Percentiles rank a stretch among this genome's conserved stretches.
phyloP scores from a whole-genome alignment of 768 basidiomycete genomes.

The Gloeophyllum trabeum region DNA sequence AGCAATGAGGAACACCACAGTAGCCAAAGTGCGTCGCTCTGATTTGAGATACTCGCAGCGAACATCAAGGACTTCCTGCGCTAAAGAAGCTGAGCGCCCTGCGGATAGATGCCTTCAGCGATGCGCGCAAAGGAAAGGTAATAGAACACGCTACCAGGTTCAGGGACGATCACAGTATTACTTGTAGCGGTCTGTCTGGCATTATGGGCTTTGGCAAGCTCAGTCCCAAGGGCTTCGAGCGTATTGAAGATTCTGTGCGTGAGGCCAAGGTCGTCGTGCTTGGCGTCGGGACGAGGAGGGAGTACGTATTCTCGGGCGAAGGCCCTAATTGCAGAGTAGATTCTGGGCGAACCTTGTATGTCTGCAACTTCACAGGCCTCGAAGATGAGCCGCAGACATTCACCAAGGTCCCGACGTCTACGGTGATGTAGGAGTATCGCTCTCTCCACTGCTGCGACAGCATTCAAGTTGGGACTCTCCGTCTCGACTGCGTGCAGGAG shows the following conservation, averaged over 20 bases:
- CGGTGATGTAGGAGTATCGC: slow-evolving; percentile 60
- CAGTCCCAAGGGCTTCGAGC: slow-evolving; percentile 45
- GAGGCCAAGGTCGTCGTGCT: background rate
- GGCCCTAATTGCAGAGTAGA: slow-evolving; percentile 37
- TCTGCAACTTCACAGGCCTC: slow-evolving; percentile 46
- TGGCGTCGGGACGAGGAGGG: slow-evolving; percentile 8
- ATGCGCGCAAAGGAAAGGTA: no score
- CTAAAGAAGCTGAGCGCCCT: slow-evolving; percentile 21
- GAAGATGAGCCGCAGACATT: slow-evolving; percentile 59
- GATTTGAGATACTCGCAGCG: slow-evolving; percentile 65
- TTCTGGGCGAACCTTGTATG: slow-evolving; percentile 28
- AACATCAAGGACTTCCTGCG: slow-evolving; percentile 54
- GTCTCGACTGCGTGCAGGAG: slow-evolving; percentile 56
- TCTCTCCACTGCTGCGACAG: slow-evolving; percentile 48
- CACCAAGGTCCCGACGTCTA: slow-evolving; percentile 57
- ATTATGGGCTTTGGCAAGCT: slow-evolving; percentile 40
- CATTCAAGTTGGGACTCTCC: slow-evolving; percentile 50
- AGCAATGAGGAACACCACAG: slow-evolving; percentile 50
- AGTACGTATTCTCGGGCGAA: slow-evolving; percentile 51
- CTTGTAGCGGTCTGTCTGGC: slow-evolving; percentile 52
- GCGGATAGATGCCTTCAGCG: background rate
- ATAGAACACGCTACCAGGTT: no score
- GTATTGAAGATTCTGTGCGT: slow-evolving; percentile 36
- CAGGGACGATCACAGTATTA: slow-evolving; percentile 48
- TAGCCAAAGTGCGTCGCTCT: slow-evolving; percentile 59